Evolutionary conservation across 441 rosid genomes (phyloP), one percentile per base, ranked within the genome.

Genomic region (Corymbia citriodora): DNA sequence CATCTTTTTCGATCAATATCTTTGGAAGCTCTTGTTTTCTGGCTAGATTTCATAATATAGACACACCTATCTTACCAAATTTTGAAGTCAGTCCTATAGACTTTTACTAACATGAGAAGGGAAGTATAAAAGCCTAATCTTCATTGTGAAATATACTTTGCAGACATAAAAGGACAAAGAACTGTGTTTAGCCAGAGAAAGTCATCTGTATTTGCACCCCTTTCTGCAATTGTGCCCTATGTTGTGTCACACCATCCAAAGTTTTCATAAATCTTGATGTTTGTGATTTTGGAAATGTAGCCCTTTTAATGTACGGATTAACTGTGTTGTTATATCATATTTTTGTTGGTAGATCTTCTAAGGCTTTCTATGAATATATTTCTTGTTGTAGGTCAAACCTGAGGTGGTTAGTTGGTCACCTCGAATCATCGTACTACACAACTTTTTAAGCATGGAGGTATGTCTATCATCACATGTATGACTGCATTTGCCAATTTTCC

Each of bases 401-500:
- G 98, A 97, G 96, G 93, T 98, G 54, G 90, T 98, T 89, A 98
- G 97, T 92, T 97, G 99, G 99, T 95, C 97, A 5, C 99, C 99
- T 23, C 95, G 99, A 89, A 96, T 98, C 68, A 95, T 97, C 55
- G 94, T 98, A 59, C 94, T 98, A n/a, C 99, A 98, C 87, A 94
- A 95, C 92, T 98, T 98, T 92, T 95, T 98, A 88, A 98, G 99
- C 93, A 68, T 63, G 31, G 97, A 97, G 99, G 99, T 98, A 95
- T 92, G 89, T 53, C 81, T 89, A 40, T 89, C 55, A 48, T 55
- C 55, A 48, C 40, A 14, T 25, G 10, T 10, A 48, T 31, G 33
- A 68, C 53, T 52, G 55, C 83, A 68, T 53, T 25, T 68, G 18
- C 68, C 45, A 15, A 13, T 50, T 31, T 63, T 59, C 33, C 33